Evolutionary conservation across 176 grass and related monocot genomes (phyloP), one percentile per base, ranked within the genome.

Genomic region (Bromus sterilis): DNA sequence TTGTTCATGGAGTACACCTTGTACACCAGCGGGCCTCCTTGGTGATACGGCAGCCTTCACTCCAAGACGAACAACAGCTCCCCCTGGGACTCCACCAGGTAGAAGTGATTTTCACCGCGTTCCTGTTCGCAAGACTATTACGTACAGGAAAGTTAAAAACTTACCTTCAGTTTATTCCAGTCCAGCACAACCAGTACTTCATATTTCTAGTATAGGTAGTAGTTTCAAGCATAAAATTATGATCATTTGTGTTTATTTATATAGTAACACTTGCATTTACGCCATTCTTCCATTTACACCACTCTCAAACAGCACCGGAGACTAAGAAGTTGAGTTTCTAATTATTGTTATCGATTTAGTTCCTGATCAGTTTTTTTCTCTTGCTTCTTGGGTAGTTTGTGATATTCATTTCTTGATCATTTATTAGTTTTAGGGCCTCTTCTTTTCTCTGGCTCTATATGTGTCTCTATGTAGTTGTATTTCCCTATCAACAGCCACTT

Each of bases 141-240:
- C 74, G 44, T 53, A 72, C 34, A 5, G 51, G 16, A 33, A 30
- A 51, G 49, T 32, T 42, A 49, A 26, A 90, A 46, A 37, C 21
- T n/a, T 79, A 94, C 85, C 89, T 97, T 89, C 2, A 63, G 29
- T 63, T 63, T 63, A 63, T 33, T 63, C 60, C 29, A 15, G 66
- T 49, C 92, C 89, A 87, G 90, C 94, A n/a, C n/a, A 91, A 97
- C 46, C 89, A 97, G 60, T 16, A 18, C 29, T 20, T 59, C 31
- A 63, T 63, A 33, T 63, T 32, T 64, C 94, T 49, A 20, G 25
- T 59, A 4, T 28, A 59, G 11, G 25, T 1, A 26, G 29, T 63
- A 32, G 29, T 63, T 32, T 63, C 15, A 32, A 63, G 60, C 3
- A 29, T 63, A 63, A 63, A 31, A 63, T 63, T 28, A 63, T 15